Evolutionary conservation across 1,284 basidiomycete species (phyloP), one percentile per base, ranked within the genome.

Genomic region (Pholiota adiposa): DNA sequence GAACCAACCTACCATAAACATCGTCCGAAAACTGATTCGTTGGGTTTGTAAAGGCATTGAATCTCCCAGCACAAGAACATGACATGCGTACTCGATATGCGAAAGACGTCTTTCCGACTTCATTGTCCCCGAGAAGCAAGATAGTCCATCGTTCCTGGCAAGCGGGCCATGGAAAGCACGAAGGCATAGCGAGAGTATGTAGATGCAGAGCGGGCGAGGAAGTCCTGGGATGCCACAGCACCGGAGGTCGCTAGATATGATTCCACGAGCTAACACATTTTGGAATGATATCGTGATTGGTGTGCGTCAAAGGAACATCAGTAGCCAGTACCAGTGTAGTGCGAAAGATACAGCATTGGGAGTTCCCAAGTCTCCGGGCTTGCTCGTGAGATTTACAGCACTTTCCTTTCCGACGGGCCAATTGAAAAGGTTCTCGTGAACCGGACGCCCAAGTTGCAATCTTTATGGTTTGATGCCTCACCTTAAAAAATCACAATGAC

Each of bases 51-150:
- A n/a, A n/a, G n/a, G n/a, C 16, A 14, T 19, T 29, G 36, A 16
- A 43, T 19, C 8, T 52, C 34, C 4, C 4, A 16, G 23, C 29
- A 19, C 21, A 57, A 43, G 40, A 41, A 56, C 25, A 9, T 46
- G 49, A 48, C 36, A 29, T 11, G 56, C 61, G n/a, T 9, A 69
- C 69, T 57, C 63, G 54, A 56, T 68, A 59, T 3, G 67, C 68
- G 60, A 70, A 65, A 5, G 69, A 66, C 3, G 68, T 70, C 56
- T 69, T 70, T 33, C 69, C 69, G 18, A 69, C 68, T 34, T 66
- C 62, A 19, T 61, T 59, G 55, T 67, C 67, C 16, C 68, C 68
- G 25, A 69, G 56, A 25, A 71, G 57, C 27, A 68, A 51, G 23
- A 69, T 61, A 33, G 56, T 65, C 64, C 65, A 69, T 38, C 59